Evolutionary conservation across 192 early-diverging fungal species (phyloP), one percentile per base, ranked within the genome.

Genomic region (Gonapodya sp.): DNA sequence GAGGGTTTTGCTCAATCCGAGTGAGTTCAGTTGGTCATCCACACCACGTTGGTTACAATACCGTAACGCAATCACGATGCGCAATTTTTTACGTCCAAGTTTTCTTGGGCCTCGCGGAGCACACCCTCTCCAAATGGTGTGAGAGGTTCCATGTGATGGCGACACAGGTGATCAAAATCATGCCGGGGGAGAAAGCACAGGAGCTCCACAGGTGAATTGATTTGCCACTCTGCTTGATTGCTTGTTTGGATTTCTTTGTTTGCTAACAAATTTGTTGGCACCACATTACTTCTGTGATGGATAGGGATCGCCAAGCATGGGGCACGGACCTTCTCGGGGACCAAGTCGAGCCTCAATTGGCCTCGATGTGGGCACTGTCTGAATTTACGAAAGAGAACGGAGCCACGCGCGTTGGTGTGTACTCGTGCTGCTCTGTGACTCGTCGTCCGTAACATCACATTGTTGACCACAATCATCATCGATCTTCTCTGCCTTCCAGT

Each of bases 81-180:
- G n/a, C n/a, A n/a, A n/a, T n/a, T n/a, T n/a, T n/a, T n/a, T n/a
- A n/a, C n/a, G n/a, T n/a, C n/a, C n/a, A n/a, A n/a, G 16, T 77
- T 2, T 77, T 77, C 30, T 33, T 77, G 8, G 75, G 30, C 34
- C 30, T 34, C 31, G 75, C 75, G 30, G 75, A 77, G 75, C 30
- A 77, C 31, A 77, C 18, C 31, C 34, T 77, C 30, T 34, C 34
- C 8, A 18, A 18, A 33, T 77, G 75, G 75, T 77, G 75, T 34
- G 34, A 77, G 34, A 16, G 75, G 8, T 77, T 77, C 34, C 75
- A 77, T 33, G 75, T 77, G 30, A 77, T 77, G 75, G 75, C 75
- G 8, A 77, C 75, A 31, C 75, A 77, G 75, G 75, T 77, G 18
- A 77, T 77, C 18, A 18, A 34, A 18, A 77, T 77, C 34, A 34